phyloP scores from a whole-genome alignment of 495 filamentous ascomycete genomes.

The Xylaria venustula region DNA sequence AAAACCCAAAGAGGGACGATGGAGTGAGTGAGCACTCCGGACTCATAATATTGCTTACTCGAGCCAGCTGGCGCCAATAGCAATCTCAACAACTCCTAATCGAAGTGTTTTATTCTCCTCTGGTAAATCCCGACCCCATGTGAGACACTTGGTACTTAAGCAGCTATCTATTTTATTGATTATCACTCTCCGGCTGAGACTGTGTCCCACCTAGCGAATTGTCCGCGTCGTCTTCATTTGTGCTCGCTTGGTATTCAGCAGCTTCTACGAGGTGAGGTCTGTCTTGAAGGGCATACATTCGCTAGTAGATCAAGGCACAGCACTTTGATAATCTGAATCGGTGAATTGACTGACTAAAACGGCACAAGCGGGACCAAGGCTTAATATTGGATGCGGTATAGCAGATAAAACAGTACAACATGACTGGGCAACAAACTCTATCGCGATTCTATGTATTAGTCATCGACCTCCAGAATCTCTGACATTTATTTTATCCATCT shows the following conservation, averaged over 20 bases:
- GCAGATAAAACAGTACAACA: background rate
- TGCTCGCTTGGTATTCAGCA: too few species aligned
- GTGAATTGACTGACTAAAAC: background rate
- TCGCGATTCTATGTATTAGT: background rate
- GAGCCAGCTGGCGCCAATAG: background rate
- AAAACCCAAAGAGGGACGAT: background rate
- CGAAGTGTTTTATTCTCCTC: background rate
- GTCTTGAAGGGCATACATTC: too few species aligned
- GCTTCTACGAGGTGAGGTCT: too few species aligned
- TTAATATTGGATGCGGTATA: background rate
- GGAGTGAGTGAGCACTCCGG: background rate
- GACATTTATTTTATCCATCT: background rate
- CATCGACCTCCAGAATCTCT: background rate
- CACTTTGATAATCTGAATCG: too few species aligned
- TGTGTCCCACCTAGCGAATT: background rate
- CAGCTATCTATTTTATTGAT: background rate
- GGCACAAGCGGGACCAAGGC: background rate
- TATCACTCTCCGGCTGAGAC: background rate
- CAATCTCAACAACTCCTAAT: background rate
- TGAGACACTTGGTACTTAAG: background rate
- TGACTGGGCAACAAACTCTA: background rate
- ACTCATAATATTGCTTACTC: background rate
- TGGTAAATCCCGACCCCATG: background rate
- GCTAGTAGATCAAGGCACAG: too few species aligned
- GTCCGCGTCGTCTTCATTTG: too few species aligned